phyloP scores from a whole-genome alignment of 2,329 filamentous ascomycete genomes.

The Periglandula ipomoeae region DNA sequence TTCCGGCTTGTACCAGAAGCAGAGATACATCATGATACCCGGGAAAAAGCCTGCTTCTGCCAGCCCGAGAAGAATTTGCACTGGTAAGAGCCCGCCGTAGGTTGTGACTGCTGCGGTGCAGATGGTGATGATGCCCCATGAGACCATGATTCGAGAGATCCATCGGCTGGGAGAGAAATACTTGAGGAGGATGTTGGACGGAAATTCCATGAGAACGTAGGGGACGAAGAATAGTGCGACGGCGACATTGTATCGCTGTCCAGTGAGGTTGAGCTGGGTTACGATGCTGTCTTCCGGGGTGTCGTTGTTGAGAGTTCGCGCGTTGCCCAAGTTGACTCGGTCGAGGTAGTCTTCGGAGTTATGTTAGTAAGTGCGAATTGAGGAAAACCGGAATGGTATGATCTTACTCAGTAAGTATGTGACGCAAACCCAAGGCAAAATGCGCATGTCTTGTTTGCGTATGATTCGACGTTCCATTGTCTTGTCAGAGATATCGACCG shows the following conservation, averaged over 20 bases:
- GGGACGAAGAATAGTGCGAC: constrained; percentile 22
- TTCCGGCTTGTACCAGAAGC: constrained; percentile 53
- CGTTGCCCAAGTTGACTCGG: constrained; percentile 24
- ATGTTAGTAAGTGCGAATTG: neutral
- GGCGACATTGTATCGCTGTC: constrained; percentile 22
- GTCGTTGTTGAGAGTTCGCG: constrained; percentile 24
- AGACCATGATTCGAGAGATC: constrained; percentile 30
- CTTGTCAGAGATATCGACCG: constrained; percentile 24
- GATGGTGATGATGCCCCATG: constrained; percentile 41
- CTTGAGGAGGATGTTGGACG: constrained; percentile 25
- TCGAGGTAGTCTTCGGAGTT: constrained; percentile 16
- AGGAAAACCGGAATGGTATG: neutral
- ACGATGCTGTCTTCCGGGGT: constrained; percentile 24
- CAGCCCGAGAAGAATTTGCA: constrained; percentile 41
- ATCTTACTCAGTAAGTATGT: constrained; percentile 23
- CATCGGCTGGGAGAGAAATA: constrained; percentile 25
- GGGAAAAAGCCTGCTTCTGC: constrained; percentile 44
- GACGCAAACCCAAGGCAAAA: constrained; percentile 24
- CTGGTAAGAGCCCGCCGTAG: constrained; percentile 36
- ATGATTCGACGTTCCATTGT: constrained; percentile 25
- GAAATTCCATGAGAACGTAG: constrained; percentile 21
- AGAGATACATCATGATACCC: constrained; percentile 46
- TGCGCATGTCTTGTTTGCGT: constrained; percentile 22
- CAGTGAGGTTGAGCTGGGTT: constrained; percentile 19
- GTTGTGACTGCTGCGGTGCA: constrained; percentile 37